These are phyloP conservation scores for Pneumocystis sp. DNA, from an alignment of 1,139 yeast species.

Conservation along the genomic window DNA sequence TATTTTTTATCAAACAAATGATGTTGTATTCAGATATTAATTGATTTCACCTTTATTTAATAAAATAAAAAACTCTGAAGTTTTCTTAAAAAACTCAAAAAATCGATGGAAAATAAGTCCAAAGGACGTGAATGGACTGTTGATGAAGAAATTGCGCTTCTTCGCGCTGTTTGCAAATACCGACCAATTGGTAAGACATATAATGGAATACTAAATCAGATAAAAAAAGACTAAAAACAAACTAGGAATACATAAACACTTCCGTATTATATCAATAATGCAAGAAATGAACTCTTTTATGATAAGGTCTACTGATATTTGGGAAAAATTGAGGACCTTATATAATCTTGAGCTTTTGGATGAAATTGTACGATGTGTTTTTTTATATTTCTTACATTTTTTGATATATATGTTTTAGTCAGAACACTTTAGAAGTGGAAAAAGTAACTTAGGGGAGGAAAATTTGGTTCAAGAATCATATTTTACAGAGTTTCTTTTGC, in stretches of 20 bases:
- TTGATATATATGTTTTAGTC: conserved; percentile 14
- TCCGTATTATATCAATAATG: conserved; percentile 42
- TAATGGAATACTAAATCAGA: background rate
- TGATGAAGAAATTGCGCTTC: conserved; percentile 52
- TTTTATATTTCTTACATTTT: conserved; percentile 17
- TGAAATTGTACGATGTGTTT: conserved; percentile 27
- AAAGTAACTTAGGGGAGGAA: conserved; percentile 17
- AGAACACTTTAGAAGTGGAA: conserved; percentile 10
- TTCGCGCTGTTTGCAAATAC: conserved; percentile 50
- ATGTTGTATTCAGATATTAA: background rate
- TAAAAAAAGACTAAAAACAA: background rate
- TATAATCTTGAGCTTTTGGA: conserved; percentile 47
- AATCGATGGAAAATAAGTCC: background rate
- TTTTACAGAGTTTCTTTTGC: conserved; percentile 28
- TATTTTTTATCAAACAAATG: background rate
- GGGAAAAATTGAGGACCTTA: conserved; percentile 39
- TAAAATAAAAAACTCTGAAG: background rate
- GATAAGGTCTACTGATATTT: conserved; percentile 32
- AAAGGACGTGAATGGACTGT: conserved; percentile 33
- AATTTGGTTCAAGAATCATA: conserved; percentile 11
- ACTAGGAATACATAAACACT: conserved; percentile 40
- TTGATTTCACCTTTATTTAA: background rate
- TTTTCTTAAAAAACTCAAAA: background rate
- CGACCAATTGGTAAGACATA: conserved; percentile 42
- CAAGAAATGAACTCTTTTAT: conserved; percentile 33